Evolutionary conservation across 2,329 filamentous ascomycete genomes (phyloP), one percentile per base, ranked within the genome.

Genomic region (Colletotrichum sp.): DNA sequence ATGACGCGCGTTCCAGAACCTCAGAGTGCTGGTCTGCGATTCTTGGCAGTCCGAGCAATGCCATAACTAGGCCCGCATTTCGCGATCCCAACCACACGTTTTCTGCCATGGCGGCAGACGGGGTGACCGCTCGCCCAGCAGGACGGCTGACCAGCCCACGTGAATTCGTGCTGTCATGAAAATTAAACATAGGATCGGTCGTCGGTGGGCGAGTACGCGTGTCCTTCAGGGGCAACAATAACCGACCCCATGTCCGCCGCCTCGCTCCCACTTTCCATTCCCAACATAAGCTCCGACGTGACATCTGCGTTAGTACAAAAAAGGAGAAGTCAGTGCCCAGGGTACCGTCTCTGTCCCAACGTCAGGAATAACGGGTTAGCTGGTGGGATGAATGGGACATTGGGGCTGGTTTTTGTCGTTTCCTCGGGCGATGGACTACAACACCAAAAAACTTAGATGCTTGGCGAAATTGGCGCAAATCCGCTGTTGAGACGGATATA

Each of bases 1-100:
- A 60, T 52, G 67, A 74, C 66, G 67, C 71, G 66, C 71, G 71
- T 71, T 75, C 67, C 72, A 56, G 61, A 62, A 66, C 52, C 28
- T 61, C 68, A 58, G 24, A 36, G 32, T 43, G 55, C 36, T 34
- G 18, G 38, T 43, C 21, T 18, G 28, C n/a, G 18, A 21, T 30
- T 58, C 73, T 72, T 75, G 73, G 68, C 73, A 67, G 38, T 74
- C 55, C 32, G 38, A 61, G 38, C 52, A 48, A 32, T 52, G 43
- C 28, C 36, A 62, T 67, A 38, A 60, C 10, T 16, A 24, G 62
- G 43, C 56, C 55, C 69, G 43, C 62, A 55, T 18, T 18, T 52
- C 10, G 15, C 43, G 6, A 52, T 70, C 38, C 61, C 68, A 60
- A 55, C 52, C 52, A 66, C 52, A 32, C 43, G 48, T 24, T 52